Evolutionary conservation across 2,329 filamentous ascomycete species (phyloP), one percentile per base, ranked within the genome.

Genomic region (Alternaria sp.): DNA sequence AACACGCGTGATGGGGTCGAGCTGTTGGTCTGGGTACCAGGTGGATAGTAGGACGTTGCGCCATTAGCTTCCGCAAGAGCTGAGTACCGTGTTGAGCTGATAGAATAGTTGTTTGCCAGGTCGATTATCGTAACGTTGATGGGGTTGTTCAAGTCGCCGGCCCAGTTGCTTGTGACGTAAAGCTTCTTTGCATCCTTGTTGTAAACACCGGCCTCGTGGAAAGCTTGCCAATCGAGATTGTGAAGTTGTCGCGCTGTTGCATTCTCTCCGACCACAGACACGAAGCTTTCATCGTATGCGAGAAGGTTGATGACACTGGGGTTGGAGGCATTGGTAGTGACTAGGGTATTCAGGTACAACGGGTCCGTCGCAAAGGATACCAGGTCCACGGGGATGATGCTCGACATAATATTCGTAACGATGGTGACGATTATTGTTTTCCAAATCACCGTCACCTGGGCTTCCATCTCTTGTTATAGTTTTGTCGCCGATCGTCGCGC

Each of bases 121-220:
- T 75, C 74, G 48, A 79, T 63, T 36, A 78, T 62, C 4, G 75
- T 79, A 44, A 78, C 63, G 51, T 78, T 79, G 64, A 76, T 78
- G 16, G 72, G 74, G 54, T 78, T 71, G 22, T 71, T 56, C 6
- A 76, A 59, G 30, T 64, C 60, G 5, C 65, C 68, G 7, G 64
- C 63, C 64, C 70, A 78, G 62, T 82, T 82, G 60, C 75, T 78
- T 3, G 81, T 81, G 18, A 83, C 75, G 64, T 81, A 82, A 7
- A 82, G 58, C 22, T 76, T 77, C 62, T 81, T 78, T 5, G 74
- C 74, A 12, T 68, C 63, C 38, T 70, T 65, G 63, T 74, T 74
- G 65, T 76, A 78, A 9, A 74, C 71, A 8, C 76, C 76, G 25
- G 71, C 73, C 65, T 83, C 81, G 66, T 83, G 81, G 62, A 79